Evolutionary conservation across 1,284 basidiomycete species (phyloP).

Genomic region (Apiotrichum siamense): DNA sequence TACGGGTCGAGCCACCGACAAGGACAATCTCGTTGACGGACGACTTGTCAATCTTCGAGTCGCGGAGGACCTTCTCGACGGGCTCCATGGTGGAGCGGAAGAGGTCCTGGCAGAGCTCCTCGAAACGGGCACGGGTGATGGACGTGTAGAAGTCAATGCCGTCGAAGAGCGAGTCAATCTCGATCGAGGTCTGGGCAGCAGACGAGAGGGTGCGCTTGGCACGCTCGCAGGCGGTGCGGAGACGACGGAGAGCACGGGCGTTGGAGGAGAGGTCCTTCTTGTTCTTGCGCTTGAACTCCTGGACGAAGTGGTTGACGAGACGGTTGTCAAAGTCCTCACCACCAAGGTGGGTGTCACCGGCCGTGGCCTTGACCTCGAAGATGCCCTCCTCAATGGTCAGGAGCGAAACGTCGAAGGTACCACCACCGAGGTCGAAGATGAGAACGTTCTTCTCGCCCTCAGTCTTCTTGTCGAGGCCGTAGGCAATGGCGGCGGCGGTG

Average conservation of each 20-base stretch:
- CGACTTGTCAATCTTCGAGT: slow-evolving; percentile 86
- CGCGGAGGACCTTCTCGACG: slow-evolving; percentile 96
- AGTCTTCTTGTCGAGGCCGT: slow-evolving; percentile 92
- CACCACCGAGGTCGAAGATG: slow-evolving; percentile 97
- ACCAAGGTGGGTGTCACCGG: slow-evolving; percentile 97
- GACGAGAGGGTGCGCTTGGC: slow-evolving; percentile 98
- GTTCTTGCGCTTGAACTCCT: slow-evolving; percentile 97
- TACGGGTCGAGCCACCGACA: slow-evolving; percentile 97
- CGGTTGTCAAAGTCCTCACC: slow-evolving; percentile 99
- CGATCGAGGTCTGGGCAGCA: slow-evolving; percentile 91
- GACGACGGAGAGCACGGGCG: slow-evolving; percentile 92
- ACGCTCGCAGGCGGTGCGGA: slow-evolving; percentile 96
- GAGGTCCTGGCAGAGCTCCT: slow-evolving; percentile 94
- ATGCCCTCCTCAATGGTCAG: slow-evolving; percentile 95
- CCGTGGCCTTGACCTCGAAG: slow-evolving; percentile 94
- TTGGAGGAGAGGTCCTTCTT: slow-evolving; percentile 84
- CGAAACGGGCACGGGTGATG: slow-evolving; percentile 97
- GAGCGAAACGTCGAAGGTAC: slow-evolving; percentile 97
- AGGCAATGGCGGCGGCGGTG: slow-evolving; percentile 89
- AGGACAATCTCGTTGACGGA: slow-evolving; percentile 72
- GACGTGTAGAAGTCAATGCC: slow-evolving; percentile 98
- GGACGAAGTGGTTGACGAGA: slow-evolving; percentile 84
- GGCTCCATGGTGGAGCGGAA: slow-evolving; percentile 97
- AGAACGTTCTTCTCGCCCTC: slow-evolving; percentile 90
- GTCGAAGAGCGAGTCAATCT: slow-evolving; percentile 97